A percentile compares a stretch with the other conserved stretches of the same genome.
Evolutionary conservation across 1,139 yeast genomes (phyloP).

Genomic region (Kodamaea fungicola): DNA sequence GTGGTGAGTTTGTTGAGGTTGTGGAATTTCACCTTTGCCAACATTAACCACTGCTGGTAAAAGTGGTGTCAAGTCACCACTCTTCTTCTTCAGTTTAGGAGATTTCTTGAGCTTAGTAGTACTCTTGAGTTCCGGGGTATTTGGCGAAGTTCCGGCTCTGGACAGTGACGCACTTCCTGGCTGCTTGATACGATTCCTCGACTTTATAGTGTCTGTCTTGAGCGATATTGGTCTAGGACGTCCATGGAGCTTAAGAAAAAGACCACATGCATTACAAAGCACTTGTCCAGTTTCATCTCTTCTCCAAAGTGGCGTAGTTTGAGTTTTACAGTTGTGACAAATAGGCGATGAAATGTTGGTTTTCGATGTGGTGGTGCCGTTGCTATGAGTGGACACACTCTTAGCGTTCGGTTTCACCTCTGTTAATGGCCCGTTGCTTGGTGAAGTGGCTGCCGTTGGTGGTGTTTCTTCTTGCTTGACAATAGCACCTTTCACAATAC

Average conservation of each 20-base stretch:
- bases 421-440: neutral
- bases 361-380: slow-evolving; percentile 45
- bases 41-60: slow-evolving; percentile 19
- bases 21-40: slow-evolving; percentile 7
- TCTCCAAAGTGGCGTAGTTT: slow-evolving; percentile 93
- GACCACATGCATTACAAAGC: slow-evolving; percentile 92
- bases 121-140: slow-evolving; percentile 45
- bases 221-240: slow-evolving; percentile 87
- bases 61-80: slow-evolving; percentile 28
- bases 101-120: slow-evolving; percentile 33
- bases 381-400: slow-evolving; percentile 32
- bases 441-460: neutral
- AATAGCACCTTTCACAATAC: neutral
- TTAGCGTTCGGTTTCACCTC: slow-evolving; percentile 24
- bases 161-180: slow-evolving; percentile 9
- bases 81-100: slow-evolving; percentile 29
- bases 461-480: neutral
- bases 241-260: slow-evolving; percentile 86
- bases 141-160: slow-evolving; percentile 25
- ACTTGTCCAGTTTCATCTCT: slow-evolving; percentile 92
- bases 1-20: slow-evolving; percentile 13
- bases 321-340: slow-evolving; percentile 88
- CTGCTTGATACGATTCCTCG: slow-evolving; percentile 73
- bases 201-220: slow-evolving; percentile 88
- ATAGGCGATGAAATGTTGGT: slow-evolving; percentile 61